phyloP scores from a whole-genome alignment of 106 monocot genomes.

The Apostasia ramifera region DNA sequence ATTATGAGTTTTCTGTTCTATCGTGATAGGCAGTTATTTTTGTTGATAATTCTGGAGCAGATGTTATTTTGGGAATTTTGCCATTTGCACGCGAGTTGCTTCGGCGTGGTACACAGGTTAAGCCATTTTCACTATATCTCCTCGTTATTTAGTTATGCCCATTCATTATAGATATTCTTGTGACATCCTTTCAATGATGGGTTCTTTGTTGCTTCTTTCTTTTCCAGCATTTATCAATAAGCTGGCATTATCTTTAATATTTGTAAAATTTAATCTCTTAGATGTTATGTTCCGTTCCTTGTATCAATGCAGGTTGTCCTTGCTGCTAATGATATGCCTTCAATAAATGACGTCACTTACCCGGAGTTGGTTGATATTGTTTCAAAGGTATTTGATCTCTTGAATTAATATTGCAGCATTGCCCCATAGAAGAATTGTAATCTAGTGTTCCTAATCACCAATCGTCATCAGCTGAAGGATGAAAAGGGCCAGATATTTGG shows the following conservation, averaged over 20 bases:
- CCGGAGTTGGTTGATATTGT: conserved; percentile 55
- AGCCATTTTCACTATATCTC: neutral
- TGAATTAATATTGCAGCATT: neutral
- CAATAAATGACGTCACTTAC: conserved; percentile 78
- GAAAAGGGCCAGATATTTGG: conserved; percentile 77
- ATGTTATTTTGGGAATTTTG: conserved; percentile 84
- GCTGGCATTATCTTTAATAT: too few species aligned
- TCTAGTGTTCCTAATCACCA: conserved; percentile 10
- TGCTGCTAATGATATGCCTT: conserved; percentile 77
- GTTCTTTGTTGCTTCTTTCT: neutral
- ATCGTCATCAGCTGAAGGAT: conserved; percentile 72
- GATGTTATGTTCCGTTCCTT: neutral
- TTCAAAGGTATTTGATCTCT: conserved; percentile 30
- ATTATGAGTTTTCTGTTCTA: neutral
- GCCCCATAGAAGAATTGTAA: neutral
- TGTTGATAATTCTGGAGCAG: conserved; percentile 97
- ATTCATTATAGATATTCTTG: too few species aligned
- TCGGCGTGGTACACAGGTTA: conserved; percentile 74
- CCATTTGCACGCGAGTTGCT: conserved; percentile 98
- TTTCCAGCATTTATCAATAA: neutral
- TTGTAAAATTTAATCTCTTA: neutral
- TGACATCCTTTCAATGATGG: neutral
- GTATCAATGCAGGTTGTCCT: conserved; percentile 46
- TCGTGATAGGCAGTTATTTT: conserved; percentile 73
- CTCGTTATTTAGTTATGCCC: too few species aligned